These are phyloP conservation scores for Linderina pennispora DNA, from an alignment of 192 early-diverging fungal species.

Conservation along the genomic window DNA sequence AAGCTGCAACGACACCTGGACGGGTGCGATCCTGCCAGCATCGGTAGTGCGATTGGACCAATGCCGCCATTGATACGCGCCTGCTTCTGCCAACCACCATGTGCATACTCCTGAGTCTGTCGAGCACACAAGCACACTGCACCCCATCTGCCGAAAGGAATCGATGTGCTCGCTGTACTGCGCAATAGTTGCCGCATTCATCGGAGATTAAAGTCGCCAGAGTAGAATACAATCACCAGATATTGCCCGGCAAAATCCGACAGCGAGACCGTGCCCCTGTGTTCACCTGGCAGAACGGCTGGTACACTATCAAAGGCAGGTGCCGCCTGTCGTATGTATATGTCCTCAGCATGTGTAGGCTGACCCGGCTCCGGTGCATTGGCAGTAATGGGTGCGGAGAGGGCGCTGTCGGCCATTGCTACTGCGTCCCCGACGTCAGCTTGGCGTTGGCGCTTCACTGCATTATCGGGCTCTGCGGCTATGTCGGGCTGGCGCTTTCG, in stretches of 20 bases:
- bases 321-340: too few species aligned
- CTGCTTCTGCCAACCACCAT: constrained; percentile 72
- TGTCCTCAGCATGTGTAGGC: too few species aligned
- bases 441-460: too few species aligned
- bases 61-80: constrained; percentile 73
- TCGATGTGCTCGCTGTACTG: constrained; percentile 65
- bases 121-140: constrained; percentile 58
- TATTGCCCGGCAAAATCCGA: constrained; percentile 29
- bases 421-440: too few species aligned
- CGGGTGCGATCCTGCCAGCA: constrained; percentile 76
- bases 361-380: too few species aligned
- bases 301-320: constrained; percentile 6
- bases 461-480: too few species aligned
- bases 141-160: constrained; percentile 63
- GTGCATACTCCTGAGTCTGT: constrained; percentile 71
- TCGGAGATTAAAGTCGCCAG: constrained; percentile 71
- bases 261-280: background rate
- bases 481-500: too few species aligned
- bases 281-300: constrained; percentile 5
- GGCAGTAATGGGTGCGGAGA: too few species aligned
- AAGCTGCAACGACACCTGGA: constrained; percentile 63
- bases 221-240: constrained; percentile 77
- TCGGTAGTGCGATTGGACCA: constrained; percentile 71
- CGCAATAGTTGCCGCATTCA: constrained; percentile 79
- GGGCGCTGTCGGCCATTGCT: too few species aligned